Conservation (phyloP, 108 stramenopile species). For the Licmophora abbreviata region DNA sequence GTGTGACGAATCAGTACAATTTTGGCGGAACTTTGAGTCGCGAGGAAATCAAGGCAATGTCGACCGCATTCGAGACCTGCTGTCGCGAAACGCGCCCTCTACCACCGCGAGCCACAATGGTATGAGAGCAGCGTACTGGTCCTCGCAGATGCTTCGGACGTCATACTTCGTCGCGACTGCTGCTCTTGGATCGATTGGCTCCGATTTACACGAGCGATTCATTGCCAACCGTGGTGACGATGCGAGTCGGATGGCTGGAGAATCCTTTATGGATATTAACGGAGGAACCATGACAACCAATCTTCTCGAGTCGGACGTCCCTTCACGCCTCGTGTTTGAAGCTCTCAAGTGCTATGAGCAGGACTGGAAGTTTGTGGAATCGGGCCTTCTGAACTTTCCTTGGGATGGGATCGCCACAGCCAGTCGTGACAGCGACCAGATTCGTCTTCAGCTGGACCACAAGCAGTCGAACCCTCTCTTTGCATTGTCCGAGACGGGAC, state of each 20-base stretch:
- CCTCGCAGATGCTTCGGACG: conserved; percentile 10
- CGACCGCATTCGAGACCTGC: background rate
- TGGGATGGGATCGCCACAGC: conserved; percentile 13
- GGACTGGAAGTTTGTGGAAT: conserved; percentile 14
- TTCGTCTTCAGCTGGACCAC: conserved; percentile 6
- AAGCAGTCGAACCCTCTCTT: conserved; percentile 22
- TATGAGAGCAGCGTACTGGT: conserved; percentile 12
- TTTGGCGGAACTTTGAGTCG: conserved; percentile 20
- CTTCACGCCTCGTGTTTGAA: conserved; percentile 18
- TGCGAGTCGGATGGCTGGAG: background rate
- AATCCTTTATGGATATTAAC: conserved; percentile 4
- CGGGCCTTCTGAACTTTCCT: conserved; percentile 15
- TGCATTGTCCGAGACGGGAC: conserved; percentile 7
- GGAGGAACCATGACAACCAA: background rate
- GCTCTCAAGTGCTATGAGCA: conserved; percentile 20
- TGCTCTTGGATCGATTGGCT: conserved; percentile 8
- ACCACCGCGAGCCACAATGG: background rate
- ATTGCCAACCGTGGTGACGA: background rate
- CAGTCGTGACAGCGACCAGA: background rate
- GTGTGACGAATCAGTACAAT: conserved; percentile 16
- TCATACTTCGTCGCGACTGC: conserved; percentile 23
- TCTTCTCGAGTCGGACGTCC: background rate
- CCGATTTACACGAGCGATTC: conserved; percentile 14
- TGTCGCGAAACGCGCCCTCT: background rate
- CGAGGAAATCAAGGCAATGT: conserved; percentile 4